These are phyloP conservation scores for Pythium vanterpoolii DNA, from an alignment of 352 stramenopile genomes.

Conservation along the genomic window DNA sequence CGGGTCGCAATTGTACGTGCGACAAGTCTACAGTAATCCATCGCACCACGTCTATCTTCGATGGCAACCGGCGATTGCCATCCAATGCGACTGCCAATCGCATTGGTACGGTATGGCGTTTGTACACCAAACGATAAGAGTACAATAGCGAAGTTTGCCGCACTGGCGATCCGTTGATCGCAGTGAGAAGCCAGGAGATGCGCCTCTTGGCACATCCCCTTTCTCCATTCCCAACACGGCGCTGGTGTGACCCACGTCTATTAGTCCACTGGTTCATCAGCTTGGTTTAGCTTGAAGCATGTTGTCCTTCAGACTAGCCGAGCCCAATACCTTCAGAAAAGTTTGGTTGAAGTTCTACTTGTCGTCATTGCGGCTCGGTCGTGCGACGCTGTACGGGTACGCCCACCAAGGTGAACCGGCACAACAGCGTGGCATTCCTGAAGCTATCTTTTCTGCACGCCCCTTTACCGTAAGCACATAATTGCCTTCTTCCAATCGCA, in stretches of 20 bases:
- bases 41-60: too few relatives aligned
- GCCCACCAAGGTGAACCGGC: background rate
- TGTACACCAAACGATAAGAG: too few relatives aligned
- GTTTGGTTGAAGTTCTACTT: background rate
- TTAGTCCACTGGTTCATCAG: background rate
- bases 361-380: background rate
- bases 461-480: too few relatives aligned
- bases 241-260: constrained; percentile 5
- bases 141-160: too few relatives aligned
- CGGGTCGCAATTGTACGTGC: too few relatives aligned
- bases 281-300: background rate
- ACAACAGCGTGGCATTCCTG: background rate
- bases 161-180: background rate
- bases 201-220: background rate
- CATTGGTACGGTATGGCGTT: too few relatives aligned
- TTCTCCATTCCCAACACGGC: constrained; percentile 19
- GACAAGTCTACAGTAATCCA: too few relatives aligned
- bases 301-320: background rate
- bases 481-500: too few relatives aligned
- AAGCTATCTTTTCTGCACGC: background rate
- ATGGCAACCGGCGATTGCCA: too few relatives aligned
- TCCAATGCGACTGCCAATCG: too few relatives aligned
- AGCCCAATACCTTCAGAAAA: background rate
- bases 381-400: background rate
- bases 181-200: background rate